A percentile compares a stretch with the other conserved stretches of the same genome.
phyloP scores from a whole-genome alignment of 2,329 filamentous ascomycete species.

The Leptographium lundbergii region DNA sequence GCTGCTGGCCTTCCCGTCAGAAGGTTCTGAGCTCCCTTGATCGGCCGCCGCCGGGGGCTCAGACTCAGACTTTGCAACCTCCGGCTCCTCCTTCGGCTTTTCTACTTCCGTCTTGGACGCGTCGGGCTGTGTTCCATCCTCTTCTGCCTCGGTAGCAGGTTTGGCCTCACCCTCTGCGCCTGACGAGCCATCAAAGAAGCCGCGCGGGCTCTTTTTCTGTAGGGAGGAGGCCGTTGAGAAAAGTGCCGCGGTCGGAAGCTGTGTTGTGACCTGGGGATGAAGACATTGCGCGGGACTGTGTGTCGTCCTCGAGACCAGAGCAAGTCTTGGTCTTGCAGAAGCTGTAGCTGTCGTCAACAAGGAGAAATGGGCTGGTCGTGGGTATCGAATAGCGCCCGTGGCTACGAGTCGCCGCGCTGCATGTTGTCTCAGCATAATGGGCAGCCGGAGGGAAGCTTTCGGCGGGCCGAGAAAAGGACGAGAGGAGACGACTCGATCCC shows the following conservation, averaged over 20 bases:
- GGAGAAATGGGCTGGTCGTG: slow-evolving; percentile 2
- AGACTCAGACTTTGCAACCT: slow-evolving; percentile 18
- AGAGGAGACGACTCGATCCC: not conserved
- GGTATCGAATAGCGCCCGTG: not conserved
- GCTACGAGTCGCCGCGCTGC: slow-evolving; percentile 10
- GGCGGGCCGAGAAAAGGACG: not conserved
- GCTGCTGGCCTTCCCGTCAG: slow-evolving; percentile 38
- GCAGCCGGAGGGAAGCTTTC: not conserved
- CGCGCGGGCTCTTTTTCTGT: slow-evolving; percentile 12
- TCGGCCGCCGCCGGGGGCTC: slow-evolving; percentile 24
- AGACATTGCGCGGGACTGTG: not conserved
- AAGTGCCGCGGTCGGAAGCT: not conserved
- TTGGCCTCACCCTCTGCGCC: slow-evolving; percentile 10
- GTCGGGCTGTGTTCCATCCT: not conserved
- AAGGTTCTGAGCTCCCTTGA: slow-evolving; percentile 21
- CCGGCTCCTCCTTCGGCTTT: slow-evolving; percentile 5
- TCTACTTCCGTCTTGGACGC: slow-evolving; percentile 2
- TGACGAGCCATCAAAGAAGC: slow-evolving; percentile 11
- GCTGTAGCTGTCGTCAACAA: slow-evolving; percentile 2
- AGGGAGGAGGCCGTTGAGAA: slow-evolving; percentile 10
- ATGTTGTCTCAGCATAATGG: slow-evolving; percentile 13
- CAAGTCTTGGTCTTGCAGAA: not conserved
- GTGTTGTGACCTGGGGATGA: not conserved
- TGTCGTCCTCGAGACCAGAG: slow-evolving; percentile 1
- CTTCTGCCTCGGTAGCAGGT: slow-evolving; percentile 7